Base-by-base conservation (phyloP, 2,329 filamentous ascomycete species). In the Colletotrichum brevisporum region DNA sequence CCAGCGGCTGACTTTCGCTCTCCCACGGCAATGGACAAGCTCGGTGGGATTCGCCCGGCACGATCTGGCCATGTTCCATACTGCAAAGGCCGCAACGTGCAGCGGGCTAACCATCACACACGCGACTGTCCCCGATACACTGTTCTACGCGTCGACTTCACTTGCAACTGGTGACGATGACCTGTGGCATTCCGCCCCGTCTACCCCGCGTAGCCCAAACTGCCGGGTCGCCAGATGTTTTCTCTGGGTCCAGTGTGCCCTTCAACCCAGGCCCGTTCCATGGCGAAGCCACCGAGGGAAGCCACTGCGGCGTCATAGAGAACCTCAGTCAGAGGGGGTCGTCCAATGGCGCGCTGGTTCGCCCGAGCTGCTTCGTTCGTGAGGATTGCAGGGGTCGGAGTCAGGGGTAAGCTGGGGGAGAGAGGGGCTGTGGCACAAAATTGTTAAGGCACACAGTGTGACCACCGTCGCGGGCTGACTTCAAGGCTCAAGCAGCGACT, bases 131-230 rank as follows among this genome's bases (percentile, higher is more conserved):
- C 8, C 9, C 31, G 3, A 36, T 2, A 4, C 10, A 10, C 31
- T 10, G 31, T 9, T 36, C 2, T 36, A 36, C 31, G 31, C 31
- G 31, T 36, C 31, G 5, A 10, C 8, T 15, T 43, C 15, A n/a
- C 15, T 6, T n/a, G 13, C 6, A 13, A 43, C 39, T 43, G 39
- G 10, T 5, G 1, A 43, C 10, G 39, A 43, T 15, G 10, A 36
- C 4, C 16, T 43, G 48, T 52, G 21, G 59, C 6, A 43, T 31
- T 27, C 9, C 5, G 45, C 21, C 48, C 5, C 18, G 9, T 24
- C 13, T 45, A 55, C 62, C 62, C 61, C 55, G 50, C 66, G 54
- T 18, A n/a, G 39, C 26, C 63, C 66, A 66, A 45, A 57, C 54
- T 52, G 26, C 24, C 62, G 55, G 66, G 50, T 66, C 55, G 59